A percentile compares a stretch with the other conserved stretches of the same genome.
These are phyloP conservation scores for Neonectria magnoliae DNA, from an alignment of 2,329 filamentous ascomycete genomes.

Conservation along the genomic window DNA sequence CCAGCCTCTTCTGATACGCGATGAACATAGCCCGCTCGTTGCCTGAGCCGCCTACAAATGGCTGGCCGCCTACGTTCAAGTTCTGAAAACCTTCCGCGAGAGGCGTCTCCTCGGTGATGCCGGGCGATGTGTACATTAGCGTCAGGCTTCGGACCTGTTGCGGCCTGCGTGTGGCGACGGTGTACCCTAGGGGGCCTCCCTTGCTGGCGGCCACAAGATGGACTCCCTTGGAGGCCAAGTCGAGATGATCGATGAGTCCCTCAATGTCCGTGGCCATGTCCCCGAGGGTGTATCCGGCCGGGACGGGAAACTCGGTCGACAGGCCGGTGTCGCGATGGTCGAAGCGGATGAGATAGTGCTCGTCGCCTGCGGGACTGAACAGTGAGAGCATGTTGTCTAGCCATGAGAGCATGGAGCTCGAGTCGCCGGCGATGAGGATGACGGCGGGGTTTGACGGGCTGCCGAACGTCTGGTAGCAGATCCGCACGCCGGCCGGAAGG, in stretches of 20 bases:
- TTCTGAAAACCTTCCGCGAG: background rate
- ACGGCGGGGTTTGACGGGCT: conserved; percentile 38
- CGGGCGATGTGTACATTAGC: conserved; percentile 38
- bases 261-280: conserved; percentile 44
- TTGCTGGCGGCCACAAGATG: conserved; percentile 43
- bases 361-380: conserved; percentile 27
- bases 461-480: conserved; percentile 46
- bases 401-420: conserved; percentile 40
- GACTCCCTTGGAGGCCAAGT: conserved; percentile 27
- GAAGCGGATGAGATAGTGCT: conserved; percentile 35
- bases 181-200: conserved; percentile 40
- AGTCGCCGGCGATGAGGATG: conserved; percentile 37
- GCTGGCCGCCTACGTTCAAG: background rate
- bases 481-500: conserved; percentile 38
- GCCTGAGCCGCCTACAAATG: conserved; percentile 3
- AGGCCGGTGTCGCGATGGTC: conserved; percentile 40
- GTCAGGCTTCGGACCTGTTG: conserved; percentile 36
- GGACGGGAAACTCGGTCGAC: conserved; percentile 38
- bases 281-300: conserved; percentile 37
- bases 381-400: conserved; percentile 30
- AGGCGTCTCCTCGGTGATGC: conserved; percentile 27
- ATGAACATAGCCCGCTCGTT: conserved; percentile 13
- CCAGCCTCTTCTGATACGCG: background rate
- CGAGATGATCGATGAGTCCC: conserved; percentile 40
- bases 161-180: conserved; percentile 32